Evolutionary conservation across 2,329 filamentous ascomycete species (phyloP), one percentile per base, ranked within the genome.

Genomic region (Botryosphaeria dothidea): DNA sequence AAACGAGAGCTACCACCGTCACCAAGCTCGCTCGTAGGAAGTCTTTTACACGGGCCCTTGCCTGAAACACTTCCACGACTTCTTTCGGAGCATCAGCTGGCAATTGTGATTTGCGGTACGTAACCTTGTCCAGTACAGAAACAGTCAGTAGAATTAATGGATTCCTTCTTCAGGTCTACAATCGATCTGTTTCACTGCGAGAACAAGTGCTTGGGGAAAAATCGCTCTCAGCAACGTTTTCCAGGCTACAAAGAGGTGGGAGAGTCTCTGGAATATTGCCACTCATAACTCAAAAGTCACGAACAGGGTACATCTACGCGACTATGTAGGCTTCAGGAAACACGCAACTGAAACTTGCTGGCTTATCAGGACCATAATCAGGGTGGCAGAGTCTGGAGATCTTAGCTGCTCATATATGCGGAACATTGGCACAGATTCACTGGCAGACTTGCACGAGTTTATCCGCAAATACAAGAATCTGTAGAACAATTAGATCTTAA

Each of bases 401-500:
- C 2, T 19, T 4, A 19, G 23, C 25, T 19, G 48, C 48, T 31
- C 25, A 3, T 51, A 51, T 9, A 51, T 51, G 48, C 13, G 17
- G 17, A 29, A 5, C 4, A 5, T 51, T 31, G 23, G 15, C 3
- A 51, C 13, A 19, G 48, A 51, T 19, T 51, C 48, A 13, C 17
- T 51, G 25, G 25, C 25, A 13, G 48, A 19, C 7, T 7, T 51
- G 25, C 11, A 17, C 17, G 48, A 51, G 25, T 51, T 31, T n/a
- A 51, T 31, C 23, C 23, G 7, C 25, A 34, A 51, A n/a, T n/a
- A 51, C 15, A 51, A 51, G n/a, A 19, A 19, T 4, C 23, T 31
- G 48, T 51, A 51, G 17, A 29, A 25, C 19, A 72, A 41, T n/a
- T 73, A 79, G 61, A 75, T 75, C 3, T 34, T 34, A 11, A 34